Conservation (phyloP, 2,329 filamentous ascomycete genomes). For the Emmonsia crescens region DNA sequence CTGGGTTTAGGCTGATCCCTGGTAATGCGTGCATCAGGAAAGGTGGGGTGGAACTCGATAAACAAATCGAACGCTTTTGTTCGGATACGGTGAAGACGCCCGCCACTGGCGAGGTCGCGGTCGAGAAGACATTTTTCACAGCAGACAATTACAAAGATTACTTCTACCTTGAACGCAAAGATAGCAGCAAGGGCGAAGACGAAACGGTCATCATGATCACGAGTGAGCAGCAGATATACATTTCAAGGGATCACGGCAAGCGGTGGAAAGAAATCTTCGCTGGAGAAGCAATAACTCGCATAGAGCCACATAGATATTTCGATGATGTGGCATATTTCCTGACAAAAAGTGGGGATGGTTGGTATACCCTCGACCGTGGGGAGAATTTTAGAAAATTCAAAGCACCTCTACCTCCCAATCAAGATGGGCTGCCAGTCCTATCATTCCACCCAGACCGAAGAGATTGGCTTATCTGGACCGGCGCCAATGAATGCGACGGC, state of each 20-base stretch:
- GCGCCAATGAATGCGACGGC: conserved; percentile 52
- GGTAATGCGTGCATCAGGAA: conserved; percentile 60
- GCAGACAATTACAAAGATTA: conserved; percentile 46
- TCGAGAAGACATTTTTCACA: conserved; percentile 52
- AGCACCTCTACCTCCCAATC: conserved; percentile 52
- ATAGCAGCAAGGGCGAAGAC: conserved; percentile 51
- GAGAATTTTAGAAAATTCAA: conserved; percentile 62
- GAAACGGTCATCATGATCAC: conserved; percentile 61
- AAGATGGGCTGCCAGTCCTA: conserved; percentile 40
- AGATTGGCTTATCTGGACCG: conserved; percentile 89
- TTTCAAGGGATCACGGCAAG: conserved; percentile 81
- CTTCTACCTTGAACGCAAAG: conserved; percentile 70
- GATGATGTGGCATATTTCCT: conserved; percentile 82
- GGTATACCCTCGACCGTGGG: conserved; percentile 74
- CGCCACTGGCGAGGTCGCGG: conserved; percentile 55
- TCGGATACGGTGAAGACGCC: conserved; percentile 46
- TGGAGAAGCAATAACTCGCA: conserved; percentile 55
- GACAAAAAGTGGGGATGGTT: conserved; percentile 55
- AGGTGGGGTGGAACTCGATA: conserved; percentile 56
- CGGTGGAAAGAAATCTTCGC: conserved; percentile 64
- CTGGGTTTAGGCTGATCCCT: conserved; percentile 86
- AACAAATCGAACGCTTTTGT: conserved; percentile 65
- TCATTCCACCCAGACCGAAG: conserved; percentile 75
- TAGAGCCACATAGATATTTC: conserved; percentile 69
- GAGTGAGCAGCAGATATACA: conserved; percentile 51